phyloP scores from a whole-genome alignment of 1,139 yeast species.

The Spencermartinsiella ligniputridi region DNA sequence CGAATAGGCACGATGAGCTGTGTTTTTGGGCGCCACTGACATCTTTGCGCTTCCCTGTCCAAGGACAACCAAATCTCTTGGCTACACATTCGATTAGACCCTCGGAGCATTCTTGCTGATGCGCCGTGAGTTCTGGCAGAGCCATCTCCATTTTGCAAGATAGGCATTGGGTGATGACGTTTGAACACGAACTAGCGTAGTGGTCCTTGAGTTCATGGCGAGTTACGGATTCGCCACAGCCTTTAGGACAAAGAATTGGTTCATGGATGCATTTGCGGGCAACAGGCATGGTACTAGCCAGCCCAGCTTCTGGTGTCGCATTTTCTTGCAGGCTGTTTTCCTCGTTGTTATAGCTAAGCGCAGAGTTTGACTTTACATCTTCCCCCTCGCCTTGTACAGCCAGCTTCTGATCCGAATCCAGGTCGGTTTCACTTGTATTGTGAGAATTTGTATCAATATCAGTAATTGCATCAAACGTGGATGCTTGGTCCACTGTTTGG shows the following conservation, averaged over 20 bases:
- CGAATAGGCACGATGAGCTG: slow-evolving; percentile 33
- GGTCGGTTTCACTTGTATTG: neutral
- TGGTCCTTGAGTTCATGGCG: slow-evolving; percentile 17
- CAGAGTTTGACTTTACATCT: neutral
- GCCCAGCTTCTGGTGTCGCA: neutral
- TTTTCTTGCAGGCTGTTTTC: neutral
- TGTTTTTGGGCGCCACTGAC: slow-evolving; percentile 26
- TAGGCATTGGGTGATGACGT: slow-evolving; percentile 34
- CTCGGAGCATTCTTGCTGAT: slow-evolving; percentile 35
- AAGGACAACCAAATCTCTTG: slow-evolving; percentile 36
- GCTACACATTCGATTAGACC: slow-evolving; percentile 36
- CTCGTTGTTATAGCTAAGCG: neutral
- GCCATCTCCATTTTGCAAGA: slow-evolving; percentile 39
- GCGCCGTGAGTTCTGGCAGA: slow-evolving; percentile 30
- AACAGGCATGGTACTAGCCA: neutral
- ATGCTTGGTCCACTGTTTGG: neutral
- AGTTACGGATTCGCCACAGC: slow-evolving; percentile 20
- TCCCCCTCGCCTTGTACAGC: neutral
- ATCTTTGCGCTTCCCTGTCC: slow-evolving; percentile 36
- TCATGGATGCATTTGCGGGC: slow-evolving; percentile 19
- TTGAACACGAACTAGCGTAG: slow-evolving; percentile 15
- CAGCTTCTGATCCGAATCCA: neutral
- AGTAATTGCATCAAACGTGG: slow-evolving; percentile 1
- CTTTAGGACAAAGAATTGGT: slow-evolving; percentile 18
- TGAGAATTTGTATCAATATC: neutral